These are phyloP conservation scores for Trichoderma sp. DNA, from an alignment of 2,329 filamentous ascomycete species.

Conservation along the genomic window DNA sequence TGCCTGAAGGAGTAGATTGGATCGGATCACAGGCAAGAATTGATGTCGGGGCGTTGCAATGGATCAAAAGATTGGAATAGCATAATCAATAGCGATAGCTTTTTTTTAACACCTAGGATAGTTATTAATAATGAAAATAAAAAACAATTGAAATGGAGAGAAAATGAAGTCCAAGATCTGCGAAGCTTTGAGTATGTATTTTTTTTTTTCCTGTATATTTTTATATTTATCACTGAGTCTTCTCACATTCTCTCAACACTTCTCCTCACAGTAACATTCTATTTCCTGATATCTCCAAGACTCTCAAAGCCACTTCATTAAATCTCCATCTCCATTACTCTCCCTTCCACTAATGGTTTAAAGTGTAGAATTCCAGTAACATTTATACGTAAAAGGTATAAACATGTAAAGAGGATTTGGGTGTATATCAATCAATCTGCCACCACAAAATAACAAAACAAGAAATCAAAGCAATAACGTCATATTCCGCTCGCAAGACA, in stretches of 20 bases:
- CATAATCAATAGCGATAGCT: slow-evolving; percentile 12
- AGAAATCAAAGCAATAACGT: not conserved
- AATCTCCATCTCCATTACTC: not conserved
- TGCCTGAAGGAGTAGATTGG: not conserved
- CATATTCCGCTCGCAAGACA: slow-evolving; percentile 8
- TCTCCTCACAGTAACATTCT: not conserved
- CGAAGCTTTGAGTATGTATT: not conserved
- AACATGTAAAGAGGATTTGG: not conserved
- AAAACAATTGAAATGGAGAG: not conserved
- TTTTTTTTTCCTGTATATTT: not conserved
- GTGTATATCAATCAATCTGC: not conserved
- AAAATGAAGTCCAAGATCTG: not conserved
- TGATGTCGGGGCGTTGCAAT: not conserved
- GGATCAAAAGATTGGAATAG: slow-evolving; percentile 16
- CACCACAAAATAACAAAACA: not conserved
- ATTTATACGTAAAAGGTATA: not conserved
- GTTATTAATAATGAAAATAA: slow-evolving; percentile 7
- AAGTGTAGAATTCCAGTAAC: not conserved
- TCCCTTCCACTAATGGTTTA: not conserved
- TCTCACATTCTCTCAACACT: not conserved
- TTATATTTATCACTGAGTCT: not conserved
- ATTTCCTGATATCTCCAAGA: not conserved
- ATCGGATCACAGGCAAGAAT: not conserved
- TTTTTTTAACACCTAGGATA: not conserved
- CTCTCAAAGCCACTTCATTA: not conserved